Conservation (phyloP, 129 eudicot species). For the carrot (Daucus carota) region DNA sequence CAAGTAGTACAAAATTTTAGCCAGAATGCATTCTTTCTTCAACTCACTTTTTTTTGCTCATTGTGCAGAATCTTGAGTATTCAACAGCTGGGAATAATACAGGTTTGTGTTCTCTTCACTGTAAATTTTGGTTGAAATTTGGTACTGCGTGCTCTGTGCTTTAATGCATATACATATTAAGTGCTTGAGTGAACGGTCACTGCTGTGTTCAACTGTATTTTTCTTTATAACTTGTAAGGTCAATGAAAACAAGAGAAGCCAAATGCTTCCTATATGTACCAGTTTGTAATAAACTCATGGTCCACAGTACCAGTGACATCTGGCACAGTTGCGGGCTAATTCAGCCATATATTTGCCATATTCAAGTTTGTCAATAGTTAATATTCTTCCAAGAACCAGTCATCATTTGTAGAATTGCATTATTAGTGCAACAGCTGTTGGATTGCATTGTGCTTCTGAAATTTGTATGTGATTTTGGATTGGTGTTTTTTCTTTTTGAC, state of each 20-base stretch:
- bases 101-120: conserved; percentile 36
- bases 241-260: not conserved
- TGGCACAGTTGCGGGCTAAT: not conserved
- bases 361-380: not conserved
- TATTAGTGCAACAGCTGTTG: not conserved
- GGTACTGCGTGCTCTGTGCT: not conserved
- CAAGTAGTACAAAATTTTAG: not conserved
- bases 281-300: not conserved
- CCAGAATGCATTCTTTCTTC: not conserved
- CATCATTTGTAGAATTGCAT: not conserved
- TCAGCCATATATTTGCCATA: not conserved
- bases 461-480: not conserved
- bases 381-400: not conserved
- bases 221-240: not conserved
- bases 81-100: conserved; percentile 59
- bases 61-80: conserved; percentile 46
- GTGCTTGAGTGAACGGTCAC: not conserved
- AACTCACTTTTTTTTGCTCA: conserved; percentile 9
- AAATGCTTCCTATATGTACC: not conserved
- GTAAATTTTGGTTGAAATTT: not conserved
- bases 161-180: not conserved
- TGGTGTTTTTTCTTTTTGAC: conserved; percentile 4
- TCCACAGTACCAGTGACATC: not conserved
- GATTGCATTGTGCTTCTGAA: not conserved
- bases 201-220: not conserved